phyloP scores from a whole-genome alignment of 139 green algal species.

The Chlamydomonas sphaeroides region DNA sequence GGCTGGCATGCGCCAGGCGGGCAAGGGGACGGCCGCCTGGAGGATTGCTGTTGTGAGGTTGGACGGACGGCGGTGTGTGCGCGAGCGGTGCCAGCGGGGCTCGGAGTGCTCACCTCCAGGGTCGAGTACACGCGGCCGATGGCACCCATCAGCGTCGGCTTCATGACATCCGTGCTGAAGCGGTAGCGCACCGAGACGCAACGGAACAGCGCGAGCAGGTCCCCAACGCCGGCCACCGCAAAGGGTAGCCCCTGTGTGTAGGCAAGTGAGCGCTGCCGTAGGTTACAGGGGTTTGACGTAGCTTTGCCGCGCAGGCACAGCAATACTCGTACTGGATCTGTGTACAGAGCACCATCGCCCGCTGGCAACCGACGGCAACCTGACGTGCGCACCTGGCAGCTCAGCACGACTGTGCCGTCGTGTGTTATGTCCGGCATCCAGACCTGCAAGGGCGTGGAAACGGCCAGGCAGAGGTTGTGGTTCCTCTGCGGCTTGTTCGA shows the following conservation, averaged over 20 bases:
- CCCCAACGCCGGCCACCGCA: constrained; percentile 74
- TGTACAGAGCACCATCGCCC: too few species aligned
- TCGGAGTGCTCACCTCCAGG: constrained; percentile 51
- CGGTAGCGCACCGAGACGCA: constrained; percentile 89
- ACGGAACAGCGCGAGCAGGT: constrained; percentile 87
- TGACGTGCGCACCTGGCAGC: constrained; percentile 60
- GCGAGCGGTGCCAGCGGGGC: too few species aligned
- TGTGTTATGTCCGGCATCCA: constrained; percentile 67
- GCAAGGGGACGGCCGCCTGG: too few species aligned
- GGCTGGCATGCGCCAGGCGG: too few species aligned
- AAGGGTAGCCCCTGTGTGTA: constrained; percentile 80
- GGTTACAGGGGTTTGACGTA: background rate
- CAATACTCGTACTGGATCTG: too few species aligned
- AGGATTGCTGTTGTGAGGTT: too few species aligned
- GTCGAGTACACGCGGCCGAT: constrained; percentile 69
- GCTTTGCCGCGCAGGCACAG: background rate
- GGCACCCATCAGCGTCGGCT: constrained; percentile 76
- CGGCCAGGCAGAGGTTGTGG: too few species aligned
- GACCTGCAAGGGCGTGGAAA: constrained; percentile 47
- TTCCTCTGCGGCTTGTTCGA: too few species aligned
- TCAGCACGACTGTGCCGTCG: constrained; percentile 63
- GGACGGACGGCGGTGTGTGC: too few species aligned
- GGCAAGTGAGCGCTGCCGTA: too few species aligned
- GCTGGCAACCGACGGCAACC: too few species aligned
- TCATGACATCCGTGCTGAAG: constrained; percentile 76